Evolutionary conservation across 2,329 filamentous ascomycete genomes (phyloP).

Genomic region (Colletotrichum cereale): DNA sequence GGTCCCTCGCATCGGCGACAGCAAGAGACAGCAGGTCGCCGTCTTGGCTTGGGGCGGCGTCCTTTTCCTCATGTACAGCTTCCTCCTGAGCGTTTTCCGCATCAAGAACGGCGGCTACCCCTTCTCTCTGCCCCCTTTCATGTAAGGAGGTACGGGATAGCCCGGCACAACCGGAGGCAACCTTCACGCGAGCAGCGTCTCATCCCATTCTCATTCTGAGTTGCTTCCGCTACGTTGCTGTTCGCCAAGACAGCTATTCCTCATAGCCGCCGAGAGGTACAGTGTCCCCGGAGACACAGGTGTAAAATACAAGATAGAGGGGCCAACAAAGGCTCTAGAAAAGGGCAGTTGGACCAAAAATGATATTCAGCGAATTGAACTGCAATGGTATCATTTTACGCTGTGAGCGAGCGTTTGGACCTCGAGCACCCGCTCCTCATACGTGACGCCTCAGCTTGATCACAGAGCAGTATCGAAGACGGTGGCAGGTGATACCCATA

Average conservation of each 20-base stretch:
- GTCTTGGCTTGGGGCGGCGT: constrained; percentile 84
- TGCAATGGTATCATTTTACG: not conserved
- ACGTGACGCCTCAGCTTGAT: not conserved
- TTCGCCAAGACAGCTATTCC: not conserved
- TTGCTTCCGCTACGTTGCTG: not conserved
- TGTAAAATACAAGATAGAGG: constrained; percentile 29
- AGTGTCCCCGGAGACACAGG: constrained; percentile 6
- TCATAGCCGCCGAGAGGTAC: not conserved
- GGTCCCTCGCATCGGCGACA: constrained; percentile 87
- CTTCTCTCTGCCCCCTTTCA: constrained; percentile 92
- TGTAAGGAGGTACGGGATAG: constrained; percentile 54
- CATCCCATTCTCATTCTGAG: not conserved
- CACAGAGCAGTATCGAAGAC: not conserved
- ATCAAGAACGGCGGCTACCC: constrained; percentile 96
- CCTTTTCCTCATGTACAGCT: constrained; percentile 89
- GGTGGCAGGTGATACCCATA: not conserved
- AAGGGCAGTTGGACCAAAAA: not conserved
- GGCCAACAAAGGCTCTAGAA: not conserved
- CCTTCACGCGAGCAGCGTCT: not conserved
- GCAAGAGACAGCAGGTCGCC: constrained; percentile 82
- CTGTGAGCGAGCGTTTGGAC: too few relatives aligned
- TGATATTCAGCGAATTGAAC: constrained; percentile 9
- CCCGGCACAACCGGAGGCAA: not conserved
- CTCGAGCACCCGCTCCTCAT: not conserved
- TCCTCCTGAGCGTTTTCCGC: constrained; percentile 92